phyloP scores from a whole-genome alignment of 306 rosid genomes.

The Cucumis sativus region DNA sequence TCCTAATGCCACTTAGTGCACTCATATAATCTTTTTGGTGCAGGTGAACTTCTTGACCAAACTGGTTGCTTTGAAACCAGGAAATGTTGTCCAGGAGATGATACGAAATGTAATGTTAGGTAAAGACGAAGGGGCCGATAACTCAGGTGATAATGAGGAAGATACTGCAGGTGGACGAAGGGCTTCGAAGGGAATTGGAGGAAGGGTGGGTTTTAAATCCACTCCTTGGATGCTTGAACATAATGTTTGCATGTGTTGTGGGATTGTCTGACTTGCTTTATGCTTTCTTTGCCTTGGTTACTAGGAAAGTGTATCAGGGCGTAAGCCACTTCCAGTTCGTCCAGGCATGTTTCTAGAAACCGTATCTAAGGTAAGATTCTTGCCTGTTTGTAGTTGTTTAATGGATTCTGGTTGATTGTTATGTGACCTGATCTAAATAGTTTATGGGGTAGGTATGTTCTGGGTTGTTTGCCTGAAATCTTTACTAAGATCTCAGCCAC shows the following conservation, averaged over 20 bases:
- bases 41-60: constrained; percentile 90
- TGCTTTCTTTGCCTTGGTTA: background rate
- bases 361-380: constrained; percentile 57
- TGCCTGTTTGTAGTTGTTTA: background rate
- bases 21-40: constrained; percentile 6
- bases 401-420: background rate
- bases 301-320: constrained; percentile 58
- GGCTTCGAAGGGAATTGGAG: constrained; percentile 40
- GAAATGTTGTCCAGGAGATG: constrained; percentile 65
- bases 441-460: background rate
- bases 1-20: background rate
- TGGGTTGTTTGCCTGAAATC: background rate
- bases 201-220: constrained; percentile 53
- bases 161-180: constrained; percentile 8
- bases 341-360: constrained; percentile 99
- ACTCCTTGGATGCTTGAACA: constrained; percentile 1
- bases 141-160: constrained; percentile 20
- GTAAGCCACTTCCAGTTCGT: constrained; percentile 69
- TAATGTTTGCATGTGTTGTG: background rate
- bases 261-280: background rate
- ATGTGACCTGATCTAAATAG: background rate
- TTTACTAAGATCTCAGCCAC: background rate
- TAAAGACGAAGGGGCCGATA: constrained; percentile 82
- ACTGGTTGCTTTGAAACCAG: constrained; percentile 85
- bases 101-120: constrained; percentile 89